phyloP scores from a whole-genome alignment of 2,329 filamentous ascomycete genomes.

The Chaetomium sp. region DNA sequence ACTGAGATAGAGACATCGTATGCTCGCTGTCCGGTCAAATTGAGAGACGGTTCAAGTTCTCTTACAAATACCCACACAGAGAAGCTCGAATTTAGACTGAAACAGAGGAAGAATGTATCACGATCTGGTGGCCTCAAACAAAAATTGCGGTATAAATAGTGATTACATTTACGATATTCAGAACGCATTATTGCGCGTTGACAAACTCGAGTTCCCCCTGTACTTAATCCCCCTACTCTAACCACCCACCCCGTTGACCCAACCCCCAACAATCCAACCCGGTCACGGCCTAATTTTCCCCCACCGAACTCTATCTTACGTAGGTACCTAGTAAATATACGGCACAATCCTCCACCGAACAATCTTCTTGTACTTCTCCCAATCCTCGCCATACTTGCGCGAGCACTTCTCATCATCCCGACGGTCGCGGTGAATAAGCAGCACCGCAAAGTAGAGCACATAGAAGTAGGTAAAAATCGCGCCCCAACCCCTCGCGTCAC shows the following conservation, averaged over 20 bases:
- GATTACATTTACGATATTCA: conserved; percentile 1
- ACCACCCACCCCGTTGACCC: background rate
- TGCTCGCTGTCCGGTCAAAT: no score
- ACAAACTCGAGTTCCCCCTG: background rate
- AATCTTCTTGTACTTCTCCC: conserved; percentile 82
- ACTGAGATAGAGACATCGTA: no score
- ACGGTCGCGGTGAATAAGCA: conserved; percentile 82
- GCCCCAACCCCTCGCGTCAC: conserved; percentile 76
- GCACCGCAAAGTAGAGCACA: conserved; percentile 83
- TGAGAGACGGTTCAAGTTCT: background rate
- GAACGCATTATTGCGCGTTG: background rate
- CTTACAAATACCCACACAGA: no score
- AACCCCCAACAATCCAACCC: background rate
- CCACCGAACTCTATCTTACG: background rate
- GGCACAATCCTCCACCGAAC: conserved; percentile 84
- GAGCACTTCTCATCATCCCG: conserved; percentile 90
- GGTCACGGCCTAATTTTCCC: background rate
- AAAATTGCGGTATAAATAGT: background rate
- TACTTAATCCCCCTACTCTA: background rate
- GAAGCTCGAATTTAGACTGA: background rate
- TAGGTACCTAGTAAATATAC: conserved; percentile 82
- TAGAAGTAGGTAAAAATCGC: conserved; percentile 94
- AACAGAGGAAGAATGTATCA: background rate
- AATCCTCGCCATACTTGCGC: conserved; percentile 89
- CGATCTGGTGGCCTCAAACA: background rate